Base-by-base conservation (phyloP, 140 eudicot genomes). In the Anethum foeniculum region DNA sequence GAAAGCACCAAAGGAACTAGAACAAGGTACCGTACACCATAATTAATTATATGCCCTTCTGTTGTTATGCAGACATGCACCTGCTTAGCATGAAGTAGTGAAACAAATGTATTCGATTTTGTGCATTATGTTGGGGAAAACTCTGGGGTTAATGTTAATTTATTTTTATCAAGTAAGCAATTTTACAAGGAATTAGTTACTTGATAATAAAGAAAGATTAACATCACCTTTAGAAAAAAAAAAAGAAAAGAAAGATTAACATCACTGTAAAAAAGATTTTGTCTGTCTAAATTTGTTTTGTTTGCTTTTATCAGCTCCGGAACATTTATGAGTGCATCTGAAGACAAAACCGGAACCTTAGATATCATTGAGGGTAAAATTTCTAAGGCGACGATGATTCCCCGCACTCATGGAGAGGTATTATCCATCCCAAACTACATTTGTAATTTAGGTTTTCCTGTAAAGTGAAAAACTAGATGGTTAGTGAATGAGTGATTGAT, bases 401-500 rank as follows among this genome's bases (percentile, higher is more conserved):
- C 99, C 11, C 85, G 84, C 85, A 71, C 69, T 65, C 86, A 96
- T 64, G 98, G 98, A 69, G 99, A 96, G 99, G 99, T 95, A 89
- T 49, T 25, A 44, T 38, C 48, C 52, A 79, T 83, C 47, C 30
- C 25, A 74, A 46, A 11, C 79, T 28, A 28, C 39, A 28, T 48
- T 15, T 27, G 32, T 62, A 75, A 25, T 4, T 48, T 13, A 15
- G 43, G 44, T 75, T 75, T 48, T 7, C 43, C 76, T 71, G 76
- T 68, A 13, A 62, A 10, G 19, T 23, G 77, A 30, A 71, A 16
- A 21, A 56, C 47, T 74, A 74, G 9, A 47, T 75, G n/a, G 79
- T 47, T 18, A 32, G 43, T 15, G 21, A 47, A 27, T 47, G 79
- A 75, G 78, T 43, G 44, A 8, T 43, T 44, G 78, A 16, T 75